Evolutionary conservation across 108 stramenopile genomes (phyloP).

Genomic region (Chaetoceros muelleri): DNA sequence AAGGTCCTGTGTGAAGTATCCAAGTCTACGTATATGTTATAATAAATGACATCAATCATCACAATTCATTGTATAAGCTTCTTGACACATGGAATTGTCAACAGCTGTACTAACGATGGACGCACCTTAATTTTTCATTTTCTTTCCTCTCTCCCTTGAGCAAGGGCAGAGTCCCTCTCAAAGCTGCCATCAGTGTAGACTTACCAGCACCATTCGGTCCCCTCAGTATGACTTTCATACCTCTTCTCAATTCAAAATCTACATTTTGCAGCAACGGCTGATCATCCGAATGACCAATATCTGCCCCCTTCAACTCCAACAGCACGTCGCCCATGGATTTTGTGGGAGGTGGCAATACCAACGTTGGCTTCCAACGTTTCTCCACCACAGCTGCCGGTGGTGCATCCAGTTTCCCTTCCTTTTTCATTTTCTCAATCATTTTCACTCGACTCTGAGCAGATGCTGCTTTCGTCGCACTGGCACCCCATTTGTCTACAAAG

Average conservation of each 20-base stretch:
- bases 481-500: conserved; percentile 83
- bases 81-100: conserved; percentile 1
- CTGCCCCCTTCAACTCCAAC: conserved; percentile 48
- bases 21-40: too few relatives aligned
- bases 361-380: conserved; percentile 25
- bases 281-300: conserved; percentile 47
- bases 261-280: conserved; percentile 29
- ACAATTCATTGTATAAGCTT: background rate
- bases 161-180: conserved; percentile 68
- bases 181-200: conserved; percentile 70
- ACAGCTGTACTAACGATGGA: background rate
- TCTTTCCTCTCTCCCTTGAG: conserved; percentile 52
- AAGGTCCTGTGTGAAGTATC: conserved; percentile 82
- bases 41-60: too few relatives aligned
- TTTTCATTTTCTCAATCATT: conserved; percentile 76
- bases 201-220: conserved; percentile 91
- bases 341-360: conserved; percentile 37
- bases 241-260: conserved; percentile 32
- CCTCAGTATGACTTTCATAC: conserved; percentile 60
- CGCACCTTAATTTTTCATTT: conserved; percentile 43
- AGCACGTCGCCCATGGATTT: conserved; percentile 52
- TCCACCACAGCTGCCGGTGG: conserved; percentile 40
- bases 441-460: conserved; percentile 82
- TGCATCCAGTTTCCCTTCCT: conserved; percentile 55
- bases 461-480: conserved; percentile 80